Conservation (phyloP, 352 stramenopile species). For the Phytophthora citrophthora region DNA sequence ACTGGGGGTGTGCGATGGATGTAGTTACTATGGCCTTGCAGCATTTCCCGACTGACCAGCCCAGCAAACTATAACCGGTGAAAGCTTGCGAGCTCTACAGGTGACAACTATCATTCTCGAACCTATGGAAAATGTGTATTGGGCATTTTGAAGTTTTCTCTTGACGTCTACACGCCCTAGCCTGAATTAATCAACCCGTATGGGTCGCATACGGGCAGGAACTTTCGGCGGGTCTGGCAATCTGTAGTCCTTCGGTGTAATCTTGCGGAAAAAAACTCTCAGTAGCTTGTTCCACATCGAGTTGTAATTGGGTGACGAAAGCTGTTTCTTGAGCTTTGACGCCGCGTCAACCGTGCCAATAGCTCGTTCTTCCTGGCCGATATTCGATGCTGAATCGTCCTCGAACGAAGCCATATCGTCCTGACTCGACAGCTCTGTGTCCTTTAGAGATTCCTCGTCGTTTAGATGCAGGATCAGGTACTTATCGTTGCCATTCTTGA, state of each 20-base stretch:
- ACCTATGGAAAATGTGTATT: no score
- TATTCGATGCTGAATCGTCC: no score
- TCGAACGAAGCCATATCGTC: no score
- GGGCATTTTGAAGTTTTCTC: no score
- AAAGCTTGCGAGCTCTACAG: no score
- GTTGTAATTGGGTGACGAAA: background rate
- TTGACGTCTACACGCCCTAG: no score
- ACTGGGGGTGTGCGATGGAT: slow-evolving; percentile 70
- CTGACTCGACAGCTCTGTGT: no score
- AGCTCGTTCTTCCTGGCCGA: background rate
- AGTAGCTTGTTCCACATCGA: background rate
- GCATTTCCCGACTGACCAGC: slow-evolving; percentile 6
- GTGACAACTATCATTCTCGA: no score
- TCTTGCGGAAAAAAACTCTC: background rate
- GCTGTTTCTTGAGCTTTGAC: background rate
- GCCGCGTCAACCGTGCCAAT: background rate
- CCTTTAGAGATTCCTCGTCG: no score
- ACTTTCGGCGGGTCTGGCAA: background rate
- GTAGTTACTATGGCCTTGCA: slow-evolving; percentile 45
- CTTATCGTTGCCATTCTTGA: no score
- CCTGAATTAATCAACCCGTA: no score
- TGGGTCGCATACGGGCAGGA: background rate
- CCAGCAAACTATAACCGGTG: slow-evolving; percentile 11
- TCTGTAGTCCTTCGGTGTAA: background rate
- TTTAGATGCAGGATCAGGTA: no score